Conservation (phyloP, 495 filamentous ascomycete genomes). For the Lophiotrema nucula region DNA sequence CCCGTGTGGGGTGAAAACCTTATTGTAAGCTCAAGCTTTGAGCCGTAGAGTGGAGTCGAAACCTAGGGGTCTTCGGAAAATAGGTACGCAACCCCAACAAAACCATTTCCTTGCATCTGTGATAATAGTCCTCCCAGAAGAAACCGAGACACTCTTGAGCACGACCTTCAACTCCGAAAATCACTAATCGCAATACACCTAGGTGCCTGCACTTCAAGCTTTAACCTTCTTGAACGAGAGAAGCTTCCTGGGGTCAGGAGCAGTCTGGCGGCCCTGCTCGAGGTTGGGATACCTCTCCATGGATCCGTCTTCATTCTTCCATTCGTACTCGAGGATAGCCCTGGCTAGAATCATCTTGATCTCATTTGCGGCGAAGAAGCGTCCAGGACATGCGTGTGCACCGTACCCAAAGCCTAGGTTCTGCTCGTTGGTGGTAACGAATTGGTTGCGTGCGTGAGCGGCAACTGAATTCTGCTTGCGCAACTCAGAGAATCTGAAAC, state of each 20-base stretch:
- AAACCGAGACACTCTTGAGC: no score
- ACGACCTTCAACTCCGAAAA: no score
- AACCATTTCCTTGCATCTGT: no score
- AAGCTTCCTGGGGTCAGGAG: conserved; percentile 20
- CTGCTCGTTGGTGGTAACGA: conserved; percentile 23
- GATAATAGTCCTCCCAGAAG: no score
- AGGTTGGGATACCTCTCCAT: conserved; percentile 15
- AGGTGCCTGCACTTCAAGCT: conserved; percentile 1
- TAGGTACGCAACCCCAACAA: no score
- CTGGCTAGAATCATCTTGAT: conserved; percentile 30
- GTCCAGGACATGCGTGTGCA: conserved; percentile 23
- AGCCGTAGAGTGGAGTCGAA: no score
- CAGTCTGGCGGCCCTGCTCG: background rate
- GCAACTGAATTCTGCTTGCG: background rate
- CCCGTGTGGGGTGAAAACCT: no score
- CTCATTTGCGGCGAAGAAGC: conserved; percentile 31
- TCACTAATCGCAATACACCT: background rate
- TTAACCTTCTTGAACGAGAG: conserved; percentile 22
- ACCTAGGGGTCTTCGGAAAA: no score
- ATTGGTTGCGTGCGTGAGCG: conserved; percentile 22
- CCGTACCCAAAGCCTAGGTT: conserved; percentile 23
- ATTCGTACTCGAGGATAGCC: conserved; percentile 17
- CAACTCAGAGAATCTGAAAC: conserved; percentile 25
- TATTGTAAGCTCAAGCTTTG: no score
- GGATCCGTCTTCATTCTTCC: conserved; percentile 19